Conservation (phyloP, 2,329 filamentous ascomycete genomes). For the Escovopsis sp. region DNA sequence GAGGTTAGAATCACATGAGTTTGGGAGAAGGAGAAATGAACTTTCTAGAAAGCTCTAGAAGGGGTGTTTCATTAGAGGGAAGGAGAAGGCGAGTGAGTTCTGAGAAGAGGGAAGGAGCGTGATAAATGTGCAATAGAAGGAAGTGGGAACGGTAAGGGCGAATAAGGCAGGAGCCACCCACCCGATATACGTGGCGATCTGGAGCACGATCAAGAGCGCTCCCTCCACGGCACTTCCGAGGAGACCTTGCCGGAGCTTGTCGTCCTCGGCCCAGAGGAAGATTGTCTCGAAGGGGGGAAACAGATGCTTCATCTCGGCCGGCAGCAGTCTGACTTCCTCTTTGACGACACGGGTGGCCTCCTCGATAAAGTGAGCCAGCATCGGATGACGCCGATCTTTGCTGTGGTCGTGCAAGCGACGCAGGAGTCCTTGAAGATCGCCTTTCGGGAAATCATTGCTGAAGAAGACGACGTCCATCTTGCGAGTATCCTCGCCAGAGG, state of each 20-base stretch:
- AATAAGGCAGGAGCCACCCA: too few species aligned
- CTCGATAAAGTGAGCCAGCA: conserved; percentile 1
- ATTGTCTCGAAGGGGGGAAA: conserved; percentile 25
- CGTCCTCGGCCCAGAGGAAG: conserved; percentile 16
- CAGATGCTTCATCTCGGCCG: conserved; percentile 1
- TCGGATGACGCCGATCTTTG: not conserved
- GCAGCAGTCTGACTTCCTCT: not conserved
- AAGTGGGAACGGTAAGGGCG: too few species aligned
- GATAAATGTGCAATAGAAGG: too few species aligned
- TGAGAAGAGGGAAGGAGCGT: too few species aligned
- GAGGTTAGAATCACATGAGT: too few species aligned
- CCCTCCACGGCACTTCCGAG: conserved; percentile 31
- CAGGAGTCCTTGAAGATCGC: not conserved
- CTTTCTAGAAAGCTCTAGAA: too few species aligned
- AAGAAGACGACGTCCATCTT: conserved; percentile 1
- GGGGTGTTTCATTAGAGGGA: too few species aligned
- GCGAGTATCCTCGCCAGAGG: too few species aligned
- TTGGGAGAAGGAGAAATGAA: too few species aligned
- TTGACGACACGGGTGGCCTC: conserved; percentile 1
- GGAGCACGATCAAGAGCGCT: conserved; percentile 19
- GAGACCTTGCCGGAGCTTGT: conserved; percentile 22
- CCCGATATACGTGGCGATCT: too few species aligned
- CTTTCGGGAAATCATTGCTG: conserved; percentile 4
- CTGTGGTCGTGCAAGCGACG: not conserved
- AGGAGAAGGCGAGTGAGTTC: too few species aligned